Evolutionary conservation across 2,329 filamentous ascomycete genomes (phyloP).

Genomic region (Botryotinia narcissicola): DNA sequence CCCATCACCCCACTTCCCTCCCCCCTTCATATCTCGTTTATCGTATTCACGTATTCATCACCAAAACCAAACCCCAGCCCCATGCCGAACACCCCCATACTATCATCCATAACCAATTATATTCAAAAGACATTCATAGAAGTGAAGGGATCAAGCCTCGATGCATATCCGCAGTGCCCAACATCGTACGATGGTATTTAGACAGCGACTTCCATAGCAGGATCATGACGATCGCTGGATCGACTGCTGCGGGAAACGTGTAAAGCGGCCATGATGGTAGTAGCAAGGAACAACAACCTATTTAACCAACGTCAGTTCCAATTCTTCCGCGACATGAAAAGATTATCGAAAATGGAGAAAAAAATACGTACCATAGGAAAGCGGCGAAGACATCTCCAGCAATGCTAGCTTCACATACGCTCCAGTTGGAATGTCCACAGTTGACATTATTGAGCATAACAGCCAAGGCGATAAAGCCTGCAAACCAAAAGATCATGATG

Average conservation of each 20-base stretch:
- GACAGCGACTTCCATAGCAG: conserved; percentile 26
- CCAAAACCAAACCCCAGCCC: neutral
- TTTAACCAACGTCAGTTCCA: neutral
- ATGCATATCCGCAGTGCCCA: neutral
- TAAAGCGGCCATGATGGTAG: conserved; percentile 48
- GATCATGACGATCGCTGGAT: conserved; percentile 25
- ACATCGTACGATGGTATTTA: neutral
- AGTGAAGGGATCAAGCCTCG: neutral
- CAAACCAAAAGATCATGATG: conserved; percentile 88
- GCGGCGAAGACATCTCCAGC: conserved; percentile 48
- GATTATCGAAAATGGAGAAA: neutral
- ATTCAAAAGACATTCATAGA: neutral
- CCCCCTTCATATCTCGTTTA: neutral
- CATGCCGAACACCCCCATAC: neutral
- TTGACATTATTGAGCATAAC: conserved; percentile 57
- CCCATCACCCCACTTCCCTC: neutral
- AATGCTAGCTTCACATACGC: conserved; percentile 29
- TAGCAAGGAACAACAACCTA: conserved; percentile 52
- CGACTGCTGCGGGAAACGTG: conserved; percentile 45
- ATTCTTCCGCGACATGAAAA: neutral
- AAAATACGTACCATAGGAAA: conserved; percentile 45
- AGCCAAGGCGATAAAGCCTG: conserved; percentile 75
- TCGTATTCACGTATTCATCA: neutral
- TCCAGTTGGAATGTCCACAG: conserved; percentile 47
- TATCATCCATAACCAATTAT: neutral